Conservation (phyloP, 2,329 filamentous ascomycete genomes). For the Colletotrichum echinochloae region DNA sequence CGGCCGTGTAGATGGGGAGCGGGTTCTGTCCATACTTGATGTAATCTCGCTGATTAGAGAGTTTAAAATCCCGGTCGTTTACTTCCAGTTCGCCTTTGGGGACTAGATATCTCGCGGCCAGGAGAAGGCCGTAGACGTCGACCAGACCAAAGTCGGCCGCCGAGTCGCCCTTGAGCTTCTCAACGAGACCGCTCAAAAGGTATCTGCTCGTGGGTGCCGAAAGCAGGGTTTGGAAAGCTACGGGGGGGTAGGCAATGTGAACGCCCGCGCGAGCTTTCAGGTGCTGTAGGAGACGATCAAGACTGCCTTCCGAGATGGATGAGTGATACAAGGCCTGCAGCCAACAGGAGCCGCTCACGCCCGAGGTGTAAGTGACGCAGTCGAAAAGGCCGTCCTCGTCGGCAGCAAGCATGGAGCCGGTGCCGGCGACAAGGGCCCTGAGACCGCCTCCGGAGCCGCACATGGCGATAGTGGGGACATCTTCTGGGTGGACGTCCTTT, state of each 20-base stretch:
- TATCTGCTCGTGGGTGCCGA: constrained; percentile 94
- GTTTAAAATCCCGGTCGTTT: constrained; percentile 83
- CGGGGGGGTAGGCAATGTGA: constrained; percentile 93
- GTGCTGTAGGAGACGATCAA: constrained; percentile 81
- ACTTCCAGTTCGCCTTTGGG: constrained; percentile 86
- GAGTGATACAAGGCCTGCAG: constrained; percentile 89
- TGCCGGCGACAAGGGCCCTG: constrained; percentile 88
- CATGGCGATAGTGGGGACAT: constrained; percentile 93
- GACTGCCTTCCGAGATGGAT: constrained; percentile 76
- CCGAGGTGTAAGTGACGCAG: constrained; percentile 93
- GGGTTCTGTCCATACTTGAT: constrained; percentile 84
- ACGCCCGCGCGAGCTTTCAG: constrained; percentile 86
- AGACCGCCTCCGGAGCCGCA: constrained; percentile 94
- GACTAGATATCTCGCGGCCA: constrained; percentile 87
- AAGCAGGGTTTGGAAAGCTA: constrained; percentile 83
- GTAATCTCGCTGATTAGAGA: constrained; percentile 86
- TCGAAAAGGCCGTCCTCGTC: constrained; percentile 92
- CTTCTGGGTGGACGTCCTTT: constrained; percentile 87
- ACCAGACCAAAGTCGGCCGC: constrained; percentile 89
- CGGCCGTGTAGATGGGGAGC: constrained; percentile 93
- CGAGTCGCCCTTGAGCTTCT: constrained; percentile 88
- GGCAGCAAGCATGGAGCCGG: constrained; percentile 86
- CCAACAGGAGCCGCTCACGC: constrained; percentile 97
- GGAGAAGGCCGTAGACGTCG: constrained; percentile 88
- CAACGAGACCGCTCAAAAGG: constrained; percentile 86